Base-by-base conservation (phyloP, 1,284 basidiomycete genomes). In the Malassezia vespertilionis region DNA sequence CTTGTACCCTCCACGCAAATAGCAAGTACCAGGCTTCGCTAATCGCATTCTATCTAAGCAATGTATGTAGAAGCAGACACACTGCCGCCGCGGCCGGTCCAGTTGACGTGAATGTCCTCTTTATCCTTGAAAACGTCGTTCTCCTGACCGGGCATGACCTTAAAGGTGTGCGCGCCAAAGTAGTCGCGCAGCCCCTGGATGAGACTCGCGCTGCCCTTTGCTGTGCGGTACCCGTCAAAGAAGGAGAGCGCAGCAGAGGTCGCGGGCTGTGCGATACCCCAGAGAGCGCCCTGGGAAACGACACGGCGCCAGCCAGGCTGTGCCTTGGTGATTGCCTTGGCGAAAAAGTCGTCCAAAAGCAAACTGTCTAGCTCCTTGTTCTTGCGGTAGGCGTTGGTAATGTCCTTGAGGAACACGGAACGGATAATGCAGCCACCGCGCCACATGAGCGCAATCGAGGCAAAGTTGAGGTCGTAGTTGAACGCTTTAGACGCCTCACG, bases 391-490 rank as follows among this genome's bases (percentile, higher is more conserved):
- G 93, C 91, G 39, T 80, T 72, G 57, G 90, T 85, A 52, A 69
- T 69, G 58, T 69, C 65, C 63, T 68, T 66, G 46, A 69, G 56
- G 59, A 69, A 69, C 37, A 68, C 65, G 47, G 71, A 72, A 52
- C 72, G 68, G 80, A 99, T 97, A 74, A 99, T 99, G 75, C 93
- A 97, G 59, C 93, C 93, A 61, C 93, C 93, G 69, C 91, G 87
- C 93, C 93, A 99, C 88, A 99, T 97, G 61, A 80, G 82, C 40
- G 93, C 93, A 72, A 99, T 96, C 57, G 89, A 89, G 67, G 89
- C 84, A 73, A 93, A 93, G 78, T 74, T 74, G 54, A 75, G 65
- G 60, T 69, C 69, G 74, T 72, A 75, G 75, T 71, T 63, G 85
- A 78, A 87, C 78, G 91, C 89, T 74, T 87, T 85, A 45, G 90